A percentile compares a stretch with the other conserved stretches of the same genome.
phyloP scores from a whole-genome alignment of 805 yeast genomes.

The Candida suzukii region DNA sequence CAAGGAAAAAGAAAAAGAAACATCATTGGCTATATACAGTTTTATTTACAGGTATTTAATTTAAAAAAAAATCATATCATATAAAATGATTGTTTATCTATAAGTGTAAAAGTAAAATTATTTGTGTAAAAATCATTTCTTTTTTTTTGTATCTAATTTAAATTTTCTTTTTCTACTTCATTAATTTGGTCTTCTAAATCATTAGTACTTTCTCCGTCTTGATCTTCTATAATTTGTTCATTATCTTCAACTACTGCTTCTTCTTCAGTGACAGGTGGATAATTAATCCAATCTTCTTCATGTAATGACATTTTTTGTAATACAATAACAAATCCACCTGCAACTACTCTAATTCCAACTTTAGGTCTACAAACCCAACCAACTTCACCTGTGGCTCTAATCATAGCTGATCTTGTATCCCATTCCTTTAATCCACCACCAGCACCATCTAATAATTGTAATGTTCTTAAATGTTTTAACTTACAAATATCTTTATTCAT shows the following conservation, averaged over 20 bases:
- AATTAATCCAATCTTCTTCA: no score
- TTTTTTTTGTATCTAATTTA: no score
- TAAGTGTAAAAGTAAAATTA: no score
- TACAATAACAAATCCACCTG: conserved; percentile 44
- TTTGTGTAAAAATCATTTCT: no score
- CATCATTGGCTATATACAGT: neutral
- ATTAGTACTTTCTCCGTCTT: neutral
- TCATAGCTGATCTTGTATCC: conserved; percentile 35
- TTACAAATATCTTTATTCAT: conserved; percentile 24
- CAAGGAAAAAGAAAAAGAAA: no score
- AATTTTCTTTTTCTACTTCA: no score
- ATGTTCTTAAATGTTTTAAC: conserved; percentile 29
- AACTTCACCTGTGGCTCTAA: conserved; percentile 32
- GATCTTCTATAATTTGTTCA: neutral
- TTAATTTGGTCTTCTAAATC: no score
- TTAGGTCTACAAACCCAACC: conserved; percentile 43
- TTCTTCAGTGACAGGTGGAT: no score
- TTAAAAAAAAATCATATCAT: neutral
- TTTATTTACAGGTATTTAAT: neutral
- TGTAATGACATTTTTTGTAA: conserved; percentile 22
- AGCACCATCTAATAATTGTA: conserved; percentile 39
- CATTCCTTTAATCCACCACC: conserved; percentile 47
- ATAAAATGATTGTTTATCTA: no score
- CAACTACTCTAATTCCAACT: conserved; percentile 38
- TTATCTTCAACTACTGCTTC: neutral